Percentiles rank a stretch among this genome's conserved stretches.
Evolutionary conservation across 1,284 basidiomycete genomes (phyloP).

Genomic region (Bondarzewia mesenterica): DNA sequence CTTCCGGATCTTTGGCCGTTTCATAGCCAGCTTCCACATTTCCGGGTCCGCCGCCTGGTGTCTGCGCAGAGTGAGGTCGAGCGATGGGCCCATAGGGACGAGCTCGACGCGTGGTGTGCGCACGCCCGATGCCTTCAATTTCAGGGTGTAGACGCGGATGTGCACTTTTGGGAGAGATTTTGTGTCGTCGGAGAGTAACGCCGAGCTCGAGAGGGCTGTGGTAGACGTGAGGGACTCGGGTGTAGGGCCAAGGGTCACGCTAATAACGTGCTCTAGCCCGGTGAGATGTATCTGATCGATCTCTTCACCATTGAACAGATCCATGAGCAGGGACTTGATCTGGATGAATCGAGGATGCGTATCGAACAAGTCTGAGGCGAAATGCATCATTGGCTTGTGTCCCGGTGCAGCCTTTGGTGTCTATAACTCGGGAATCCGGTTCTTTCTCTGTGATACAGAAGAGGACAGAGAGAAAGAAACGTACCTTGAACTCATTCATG

Average conservation of each 20-base stretch:
- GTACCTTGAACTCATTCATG: conserved; percentile 82
- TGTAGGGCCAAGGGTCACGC: conserved; percentile 71
- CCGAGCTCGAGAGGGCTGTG: conserved; percentile 21
- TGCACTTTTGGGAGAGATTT: conserved; percentile 72
- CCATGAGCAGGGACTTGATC: conserved; percentile 87
- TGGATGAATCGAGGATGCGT: conserved; percentile 87
- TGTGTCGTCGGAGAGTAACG: conserved; percentile 29
- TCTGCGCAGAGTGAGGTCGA: conserved; percentile 80
- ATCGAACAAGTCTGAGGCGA: conserved; percentile 90
- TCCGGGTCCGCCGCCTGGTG: conserved; percentile 72
- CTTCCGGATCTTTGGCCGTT: conserved; percentile 82
- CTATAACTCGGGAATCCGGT: conserved; percentile 27
- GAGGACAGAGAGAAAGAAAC: conserved; percentile 15
- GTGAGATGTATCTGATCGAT: conserved; percentile 80
- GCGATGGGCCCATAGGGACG: conserved; percentile 83
- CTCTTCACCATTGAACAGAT: conserved; percentile 85
- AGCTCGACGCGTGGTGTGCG: conserved; percentile 79
- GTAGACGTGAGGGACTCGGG: conserved; percentile 41
- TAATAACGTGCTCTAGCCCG: conserved; percentile 89
- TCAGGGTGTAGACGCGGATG: conserved; percentile 81
- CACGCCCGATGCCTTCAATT: conserved; percentile 69
- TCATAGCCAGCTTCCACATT: conserved; percentile 75
- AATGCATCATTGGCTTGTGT: conserved; percentile 92
- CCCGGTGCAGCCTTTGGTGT: conserved; percentile 85
- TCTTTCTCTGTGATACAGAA: neutral